Evolutionary conservation across 768 basidiomycete species (phyloP).

Genomic region (Lanmaoa rubissima): DNA sequence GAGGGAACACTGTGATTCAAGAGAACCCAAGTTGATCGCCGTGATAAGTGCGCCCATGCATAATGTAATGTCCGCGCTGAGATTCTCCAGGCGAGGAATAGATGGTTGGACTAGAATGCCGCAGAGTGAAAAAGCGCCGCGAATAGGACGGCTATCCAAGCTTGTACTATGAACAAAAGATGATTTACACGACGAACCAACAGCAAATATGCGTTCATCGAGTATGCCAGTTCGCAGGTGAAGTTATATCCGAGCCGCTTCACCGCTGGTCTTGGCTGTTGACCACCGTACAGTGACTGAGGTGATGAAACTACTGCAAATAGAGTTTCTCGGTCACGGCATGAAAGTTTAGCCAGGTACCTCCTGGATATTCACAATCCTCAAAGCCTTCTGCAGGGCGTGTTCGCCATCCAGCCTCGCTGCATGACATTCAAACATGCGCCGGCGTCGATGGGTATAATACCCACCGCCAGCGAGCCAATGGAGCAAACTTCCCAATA

Average conservation of each 20-base stretch:
- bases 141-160: no score
- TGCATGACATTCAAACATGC: not conserved
- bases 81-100: not conserved
- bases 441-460: constrained; percentile 9
- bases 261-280: not conserved
- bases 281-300: not conserved
- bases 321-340: not conserved
- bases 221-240: no score
- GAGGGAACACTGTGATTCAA: not conserved
- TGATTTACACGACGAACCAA: no score
- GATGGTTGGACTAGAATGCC: not conserved
- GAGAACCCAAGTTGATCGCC: not conserved
- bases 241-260: not conserved
- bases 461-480: not conserved
- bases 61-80: not conserved
- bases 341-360: not conserved
- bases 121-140: not conserved
- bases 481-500: not conserved
- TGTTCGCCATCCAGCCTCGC: not conserved
- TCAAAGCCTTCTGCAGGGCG: not conserved
- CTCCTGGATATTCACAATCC: constrained; percentile 5
- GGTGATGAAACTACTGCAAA: not conserved
- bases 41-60: not conserved
- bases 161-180: no score
- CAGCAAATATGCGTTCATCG: no score